Conservation (phyloP, 768 basidiomycete species). For the Nidularia sp. region DNA sequence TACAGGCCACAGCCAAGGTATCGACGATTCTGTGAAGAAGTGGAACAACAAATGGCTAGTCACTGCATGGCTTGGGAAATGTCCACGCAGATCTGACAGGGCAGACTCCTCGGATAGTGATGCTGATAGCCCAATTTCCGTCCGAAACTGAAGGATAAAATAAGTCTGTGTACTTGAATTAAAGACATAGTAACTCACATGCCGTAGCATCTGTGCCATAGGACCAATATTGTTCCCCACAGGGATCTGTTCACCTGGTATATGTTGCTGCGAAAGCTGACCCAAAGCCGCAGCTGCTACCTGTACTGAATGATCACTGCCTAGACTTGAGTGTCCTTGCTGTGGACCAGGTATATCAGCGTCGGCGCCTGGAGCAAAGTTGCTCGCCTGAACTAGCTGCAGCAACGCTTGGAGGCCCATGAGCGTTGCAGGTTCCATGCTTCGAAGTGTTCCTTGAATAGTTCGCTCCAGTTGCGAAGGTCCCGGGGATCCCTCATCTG, state of each 20-base stretch:
- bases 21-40: slow-evolving; percentile 11
- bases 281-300: slow-evolving; percentile 4
- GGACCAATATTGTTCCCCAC: not conserved
- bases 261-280: slow-evolving; percentile 7
- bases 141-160: not conserved
- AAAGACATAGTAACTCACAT: slow-evolving; percentile 1
- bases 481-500: not conserved
- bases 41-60: slow-evolving; percentile 8
- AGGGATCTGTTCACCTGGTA: not conserved
- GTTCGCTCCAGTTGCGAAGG: not conserved
- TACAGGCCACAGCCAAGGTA: slow-evolving; percentile 10
- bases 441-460: not conserved
- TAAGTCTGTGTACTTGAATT: not conserved
- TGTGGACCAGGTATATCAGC: slow-evolving; percentile 4
- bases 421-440: slow-evolving; percentile 2
- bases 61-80: slow-evolving; percentile 10
- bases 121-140: not conserved
- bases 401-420: slow-evolving; percentile 7
- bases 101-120: not conserved
- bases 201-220: slow-evolving; percentile 6
- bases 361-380: not conserved
- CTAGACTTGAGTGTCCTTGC: no score
- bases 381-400: slow-evolving; percentile 10
- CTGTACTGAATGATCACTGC: slow-evolving; percentile 3
- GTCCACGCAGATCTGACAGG: slow-evolving; percentile 6